These are phyloP conservation scores for Ganoderma meredithae DNA, from an alignment of 1,284 basidiomycete genomes.

Conservation along the genomic window DNA sequence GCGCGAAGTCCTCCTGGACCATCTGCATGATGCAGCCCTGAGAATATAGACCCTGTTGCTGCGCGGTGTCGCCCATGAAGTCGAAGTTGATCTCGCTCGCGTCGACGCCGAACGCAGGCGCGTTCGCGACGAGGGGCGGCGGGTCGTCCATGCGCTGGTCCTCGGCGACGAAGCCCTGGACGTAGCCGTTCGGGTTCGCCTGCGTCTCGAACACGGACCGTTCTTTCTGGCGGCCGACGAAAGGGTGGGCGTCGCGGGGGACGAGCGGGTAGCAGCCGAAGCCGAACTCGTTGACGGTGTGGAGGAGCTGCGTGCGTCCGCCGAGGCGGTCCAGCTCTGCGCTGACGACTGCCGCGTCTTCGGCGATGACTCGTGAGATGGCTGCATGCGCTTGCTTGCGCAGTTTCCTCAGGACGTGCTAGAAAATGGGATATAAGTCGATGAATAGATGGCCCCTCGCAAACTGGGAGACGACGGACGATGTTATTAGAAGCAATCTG, in stretches of 20 bases:
- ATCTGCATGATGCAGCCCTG: not conserved
- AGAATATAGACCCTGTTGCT: not conserved
- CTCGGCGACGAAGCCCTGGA: conserved; percentile 49
- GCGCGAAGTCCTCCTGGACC: conserved; percentile 11
- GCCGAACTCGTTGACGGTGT: conserved; percentile 27
- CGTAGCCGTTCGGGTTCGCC: conserved; percentile 32
- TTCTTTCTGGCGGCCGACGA: not conserved
- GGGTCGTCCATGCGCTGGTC: conserved; percentile 45
- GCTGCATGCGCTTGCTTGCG: conserved; percentile 61
- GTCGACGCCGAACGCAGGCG: not conserved
- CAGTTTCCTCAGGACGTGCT: conserved; percentile 61
- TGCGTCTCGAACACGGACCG: conserved; percentile 21
- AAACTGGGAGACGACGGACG: conserved; percentile 43
- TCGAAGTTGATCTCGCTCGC: conserved; percentile 9
- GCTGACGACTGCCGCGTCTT: conserved; percentile 41
- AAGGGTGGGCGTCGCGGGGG: not conserved
- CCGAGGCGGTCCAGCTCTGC: conserved; percentile 70
- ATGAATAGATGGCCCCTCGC: not conserved
- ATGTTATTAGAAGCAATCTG: conserved; percentile 57
- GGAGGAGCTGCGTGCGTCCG: conserved; percentile 58
- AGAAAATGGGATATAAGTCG: not conserved
- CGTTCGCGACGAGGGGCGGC: conserved; percentile 1
- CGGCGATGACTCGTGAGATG: conserved; percentile 45
- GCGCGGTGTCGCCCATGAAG: not conserved
- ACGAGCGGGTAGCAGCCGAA: conserved; percentile 12